phyloP scores from a whole-genome alignment of 495 filamentous ascomycete genomes.

The Xylaria nigripes region DNA sequence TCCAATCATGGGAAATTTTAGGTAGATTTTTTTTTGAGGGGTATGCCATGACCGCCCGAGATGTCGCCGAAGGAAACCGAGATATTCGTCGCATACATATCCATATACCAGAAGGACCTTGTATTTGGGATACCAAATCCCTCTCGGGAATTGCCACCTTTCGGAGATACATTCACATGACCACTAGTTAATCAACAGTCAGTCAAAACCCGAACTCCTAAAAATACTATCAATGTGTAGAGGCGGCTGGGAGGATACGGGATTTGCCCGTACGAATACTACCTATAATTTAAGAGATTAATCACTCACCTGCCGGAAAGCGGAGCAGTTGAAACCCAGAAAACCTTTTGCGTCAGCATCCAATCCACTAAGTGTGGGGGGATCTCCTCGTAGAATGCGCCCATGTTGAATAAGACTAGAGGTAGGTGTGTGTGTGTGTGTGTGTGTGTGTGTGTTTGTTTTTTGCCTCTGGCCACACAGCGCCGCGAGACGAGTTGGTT shows the following conservation, averaged over 20 bases:
- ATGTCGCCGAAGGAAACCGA: not conserved
- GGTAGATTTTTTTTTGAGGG: not conserved
- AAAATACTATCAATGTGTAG: not conserved
- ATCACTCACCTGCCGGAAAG: slow-evolving; percentile 32
- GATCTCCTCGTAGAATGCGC: slow-evolving; percentile 53
- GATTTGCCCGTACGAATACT: not conserved
- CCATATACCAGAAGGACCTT: slow-evolving; percentile 59
- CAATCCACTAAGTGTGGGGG: slow-evolving; percentile 47
- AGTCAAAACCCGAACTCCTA: not conserved
- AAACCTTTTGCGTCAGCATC: slow-evolving; percentile 54
- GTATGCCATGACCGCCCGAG: not conserved
- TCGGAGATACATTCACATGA: slow-evolving; percentile 63
- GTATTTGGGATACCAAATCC: slow-evolving; percentile 53
- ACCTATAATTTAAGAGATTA: not conserved
- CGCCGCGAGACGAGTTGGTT: not conserved
- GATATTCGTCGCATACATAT: slow-evolving; percentile 30
- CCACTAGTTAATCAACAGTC: slow-evolving; percentile 17
- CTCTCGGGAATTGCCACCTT: slow-evolving; percentile 41
- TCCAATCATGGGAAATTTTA: not conserved
- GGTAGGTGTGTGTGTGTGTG: too few relatives aligned
- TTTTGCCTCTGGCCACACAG: not conserved
- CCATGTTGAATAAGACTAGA: slow-evolving; percentile 41
- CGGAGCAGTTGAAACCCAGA: slow-evolving; percentile 62
- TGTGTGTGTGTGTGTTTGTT: too few relatives aligned
- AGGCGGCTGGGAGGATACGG: not conserved